phyloP scores from a whole-genome alignment of 306 rosid species.

The Castanopsis chinensis region DNA sequence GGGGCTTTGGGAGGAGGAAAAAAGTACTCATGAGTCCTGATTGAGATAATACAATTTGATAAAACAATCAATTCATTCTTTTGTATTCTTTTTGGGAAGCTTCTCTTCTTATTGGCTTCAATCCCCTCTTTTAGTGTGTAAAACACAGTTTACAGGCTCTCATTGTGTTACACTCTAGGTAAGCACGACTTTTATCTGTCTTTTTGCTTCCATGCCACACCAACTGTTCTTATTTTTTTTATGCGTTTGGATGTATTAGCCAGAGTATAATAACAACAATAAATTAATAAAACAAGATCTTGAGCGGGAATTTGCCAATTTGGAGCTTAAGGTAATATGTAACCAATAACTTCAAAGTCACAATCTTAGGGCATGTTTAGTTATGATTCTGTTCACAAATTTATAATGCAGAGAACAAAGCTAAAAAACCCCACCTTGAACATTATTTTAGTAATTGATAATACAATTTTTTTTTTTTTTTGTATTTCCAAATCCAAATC shows the following conservation, averaged over 20 bases:
- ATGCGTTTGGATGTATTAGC: background rate
- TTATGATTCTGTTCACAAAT: no score
- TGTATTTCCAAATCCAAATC: no score
- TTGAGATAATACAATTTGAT: background rate
- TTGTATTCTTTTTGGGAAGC: constrained; percentile 19
- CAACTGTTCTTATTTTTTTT: background rate
- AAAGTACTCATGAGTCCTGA: constrained; percentile 10
- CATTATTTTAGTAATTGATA: no score
- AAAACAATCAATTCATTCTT: background rate
- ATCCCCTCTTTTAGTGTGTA: constrained; percentile 1
- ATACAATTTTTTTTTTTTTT: no score
- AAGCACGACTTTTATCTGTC: background rate
- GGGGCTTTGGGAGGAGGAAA: constrained; percentile 22
- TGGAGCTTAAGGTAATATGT: no score
- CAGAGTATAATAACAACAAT: background rate
- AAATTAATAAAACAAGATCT: background rate
- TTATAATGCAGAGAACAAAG: no score
- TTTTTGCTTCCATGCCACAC: background rate
- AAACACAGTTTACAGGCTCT: background rate
- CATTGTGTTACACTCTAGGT: constrained; percentile 5
- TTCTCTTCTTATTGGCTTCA: constrained; percentile 25
- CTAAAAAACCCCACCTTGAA: no score
- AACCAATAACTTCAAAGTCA: no score
- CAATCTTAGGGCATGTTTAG: no score
- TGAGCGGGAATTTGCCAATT: background rate